A percentile compares a stretch with the other conserved stretches of the same genome.
phyloP scores from a whole-genome alignment of 1,139 yeast species.

The Yamadazyma diddensiae region DNA sequence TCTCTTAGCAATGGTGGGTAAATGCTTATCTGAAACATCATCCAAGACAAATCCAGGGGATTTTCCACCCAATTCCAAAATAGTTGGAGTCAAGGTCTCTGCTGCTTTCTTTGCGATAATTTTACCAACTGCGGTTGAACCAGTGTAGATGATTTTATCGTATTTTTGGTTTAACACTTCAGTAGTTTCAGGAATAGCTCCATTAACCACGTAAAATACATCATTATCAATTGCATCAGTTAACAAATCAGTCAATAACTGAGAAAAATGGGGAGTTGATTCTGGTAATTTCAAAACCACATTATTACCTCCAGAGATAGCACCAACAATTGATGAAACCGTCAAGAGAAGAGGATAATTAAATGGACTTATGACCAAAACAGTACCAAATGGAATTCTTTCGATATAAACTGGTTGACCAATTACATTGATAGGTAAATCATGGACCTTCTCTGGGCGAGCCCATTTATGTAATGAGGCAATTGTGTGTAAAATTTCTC shows the following conservation, averaged over 20 bases:
- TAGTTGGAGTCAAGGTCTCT: conserved; percentile 72
- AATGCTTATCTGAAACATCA: conserved; percentile 40
- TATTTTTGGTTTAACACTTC: conserved; percentile 62
- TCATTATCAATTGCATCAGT: conserved; percentile 53
- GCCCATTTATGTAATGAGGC: conserved; percentile 60
- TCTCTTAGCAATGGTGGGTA: conserved; percentile 60
- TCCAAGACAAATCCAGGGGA: conserved; percentile 75
- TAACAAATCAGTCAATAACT: conserved; percentile 55
- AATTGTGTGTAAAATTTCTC: conserved; percentile 62
- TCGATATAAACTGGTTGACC: conserved; percentile 53
- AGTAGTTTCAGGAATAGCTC: conserved; percentile 70
- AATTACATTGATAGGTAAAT: conserved; percentile 44
- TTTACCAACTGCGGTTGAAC: conserved; percentile 72
- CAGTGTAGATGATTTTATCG: conserved; percentile 87
- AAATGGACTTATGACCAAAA: conserved; percentile 78
- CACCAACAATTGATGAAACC: conserved; percentile 69
- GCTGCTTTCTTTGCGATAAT: conserved; percentile 82
- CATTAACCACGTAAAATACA: conserved; percentile 63
- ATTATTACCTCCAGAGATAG: conserved; percentile 84
- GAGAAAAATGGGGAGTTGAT: conserved; percentile 61
- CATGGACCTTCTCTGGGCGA: conserved; percentile 48
- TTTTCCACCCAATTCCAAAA: conserved; percentile 92
- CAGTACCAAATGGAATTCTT: conserved; percentile 72
- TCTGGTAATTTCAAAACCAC: conserved; percentile 84
- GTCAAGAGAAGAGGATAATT: conserved; percentile 77